These are phyloP conservation scores for Wallemia hederae DNA, from an alignment of 1,284 basidiomycete genomes.

Conservation along the genomic window DNA sequence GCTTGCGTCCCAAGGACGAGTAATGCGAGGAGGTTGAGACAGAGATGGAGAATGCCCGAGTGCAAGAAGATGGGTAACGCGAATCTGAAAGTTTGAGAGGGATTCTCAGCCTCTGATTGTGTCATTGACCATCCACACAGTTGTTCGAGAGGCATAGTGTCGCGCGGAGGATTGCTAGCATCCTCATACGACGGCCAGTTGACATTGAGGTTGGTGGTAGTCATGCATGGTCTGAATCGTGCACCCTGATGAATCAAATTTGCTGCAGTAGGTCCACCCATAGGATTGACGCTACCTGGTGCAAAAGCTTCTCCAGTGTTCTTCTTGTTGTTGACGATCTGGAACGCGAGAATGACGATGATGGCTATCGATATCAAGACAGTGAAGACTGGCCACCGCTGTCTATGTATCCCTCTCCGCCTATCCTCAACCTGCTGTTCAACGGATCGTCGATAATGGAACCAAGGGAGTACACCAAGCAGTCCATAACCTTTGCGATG, in stretches of 20 bases:
- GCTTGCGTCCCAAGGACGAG: background rate
- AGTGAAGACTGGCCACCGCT: no score
- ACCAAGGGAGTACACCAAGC: background rate
- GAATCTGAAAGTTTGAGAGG: background rate
- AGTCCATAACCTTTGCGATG: background rate
- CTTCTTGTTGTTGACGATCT: background rate
- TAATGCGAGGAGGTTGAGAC: background rate
- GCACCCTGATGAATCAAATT: background rate
- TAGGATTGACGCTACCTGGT: background rate
- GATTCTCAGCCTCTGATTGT: background rate
- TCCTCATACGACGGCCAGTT: background rate
- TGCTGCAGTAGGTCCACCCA: background rate
- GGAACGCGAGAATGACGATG: background rate
- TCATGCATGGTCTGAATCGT: background rate
- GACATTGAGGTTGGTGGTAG: background rate
- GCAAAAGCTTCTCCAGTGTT: background rate
- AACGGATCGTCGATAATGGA: background rate
- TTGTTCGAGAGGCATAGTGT: background rate
- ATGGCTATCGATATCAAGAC: background rate
- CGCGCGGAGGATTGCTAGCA: background rate
- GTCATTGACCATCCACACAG: background rate
- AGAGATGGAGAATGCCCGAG: background rate
- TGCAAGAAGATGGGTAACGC: background rate
- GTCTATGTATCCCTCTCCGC: no score
- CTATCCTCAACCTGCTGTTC: background rate